Evolutionary conservation across 441 rosid genomes (phyloP), one percentile per base, ranked within the genome.

Genomic region (Arabidopsis lyrata): DNA sequence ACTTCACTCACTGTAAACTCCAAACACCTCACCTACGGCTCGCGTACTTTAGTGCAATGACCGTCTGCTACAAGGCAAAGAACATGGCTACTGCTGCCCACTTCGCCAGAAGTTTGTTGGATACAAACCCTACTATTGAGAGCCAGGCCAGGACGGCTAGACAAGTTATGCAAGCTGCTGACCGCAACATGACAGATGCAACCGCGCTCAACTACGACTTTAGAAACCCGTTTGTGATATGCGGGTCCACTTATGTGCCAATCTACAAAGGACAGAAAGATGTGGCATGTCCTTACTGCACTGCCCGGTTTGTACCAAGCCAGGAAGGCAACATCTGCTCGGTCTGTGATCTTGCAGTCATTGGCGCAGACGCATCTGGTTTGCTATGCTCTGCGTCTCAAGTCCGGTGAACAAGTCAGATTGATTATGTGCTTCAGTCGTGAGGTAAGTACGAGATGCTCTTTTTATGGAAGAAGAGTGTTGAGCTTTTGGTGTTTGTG

Each of bases 331-430:
- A 82, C 76, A 83, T 89, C 62, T 93, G 98, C 57, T 41, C 86
- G 0, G 96, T 93, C 9, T 93, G 97, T 79, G 97, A 91, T 78
- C 91, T 93, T 44, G 87, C 98, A 2, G 89, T 88, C 13, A 81
- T 89, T n/a, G 97, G 98, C 3, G 89, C 91, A 38, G 97, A 93
- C 78, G 94, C 98, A 49, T 87, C 94, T 9, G 94, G 94, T 45
- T 80, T 89, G 81, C 74, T 86, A 16, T 80, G 98, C 68, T 92
- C 98, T 41, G 88, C 87, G 6, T 68, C 95, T 41, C 98, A 89
- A 80, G 75, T 86, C 53, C 85, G 89, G 39, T 89, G 77, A 89
- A 24, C 4, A 24, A 24, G 2, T 24, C 27, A 24, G 3, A 24
- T 27, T 68, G 63, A 68, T 27, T 18, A 34, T 53, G 14, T 44